Evolutionary conservation across 1,139 yeast genomes (phyloP).

Genomic region (Suhomyces guaymorum): DNA sequence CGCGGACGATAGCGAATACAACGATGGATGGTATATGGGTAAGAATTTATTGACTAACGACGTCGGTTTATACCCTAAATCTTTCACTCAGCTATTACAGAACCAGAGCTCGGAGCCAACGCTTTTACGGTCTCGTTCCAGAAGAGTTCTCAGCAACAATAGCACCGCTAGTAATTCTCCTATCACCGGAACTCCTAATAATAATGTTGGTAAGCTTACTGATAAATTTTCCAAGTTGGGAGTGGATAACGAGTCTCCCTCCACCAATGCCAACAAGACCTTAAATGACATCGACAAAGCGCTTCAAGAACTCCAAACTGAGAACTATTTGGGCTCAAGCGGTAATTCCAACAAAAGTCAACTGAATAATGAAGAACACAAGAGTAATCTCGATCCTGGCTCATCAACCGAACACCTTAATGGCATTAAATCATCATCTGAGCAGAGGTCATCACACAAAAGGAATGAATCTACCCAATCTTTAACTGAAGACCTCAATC

Average conservation of each 20-base stretch:
- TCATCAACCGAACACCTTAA: constrained; percentile 1
- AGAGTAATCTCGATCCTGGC: constrained; percentile 6
- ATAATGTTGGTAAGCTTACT: constrained; percentile 18
- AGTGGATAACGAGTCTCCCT: constrained; percentile 18
- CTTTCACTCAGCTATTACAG: constrained; percentile 61
- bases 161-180: constrained; percentile 6
- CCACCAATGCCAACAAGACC: constrained; percentile 50
- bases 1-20: constrained; percentile 89
- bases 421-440: neutral
- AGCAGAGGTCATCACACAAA: constrained; percentile 5
- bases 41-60: constrained; percentile 67
- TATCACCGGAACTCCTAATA: constrained; percentile 12
- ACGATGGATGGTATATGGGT: constrained; percentile 98
- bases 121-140: constrained; percentile 58
- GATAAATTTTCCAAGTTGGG: constrained; percentile 21
- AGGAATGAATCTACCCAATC: constrained; percentile 16
- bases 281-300: constrained; percentile 85
- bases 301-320: constrained; percentile 62
- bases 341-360: constrained; percentile 11
- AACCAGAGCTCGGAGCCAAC: constrained; percentile 20
- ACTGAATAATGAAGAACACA: constrained; percentile 5
- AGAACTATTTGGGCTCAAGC: constrained; percentile 17
- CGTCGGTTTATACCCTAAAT: constrained; percentile 87
- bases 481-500: constrained; percentile 44
- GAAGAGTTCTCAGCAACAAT: constrained; percentile 38